Evolutionary conservation across 2,329 filamentous ascomycete species (phyloP).

Genomic region (Fusarium torulosum): DNA sequence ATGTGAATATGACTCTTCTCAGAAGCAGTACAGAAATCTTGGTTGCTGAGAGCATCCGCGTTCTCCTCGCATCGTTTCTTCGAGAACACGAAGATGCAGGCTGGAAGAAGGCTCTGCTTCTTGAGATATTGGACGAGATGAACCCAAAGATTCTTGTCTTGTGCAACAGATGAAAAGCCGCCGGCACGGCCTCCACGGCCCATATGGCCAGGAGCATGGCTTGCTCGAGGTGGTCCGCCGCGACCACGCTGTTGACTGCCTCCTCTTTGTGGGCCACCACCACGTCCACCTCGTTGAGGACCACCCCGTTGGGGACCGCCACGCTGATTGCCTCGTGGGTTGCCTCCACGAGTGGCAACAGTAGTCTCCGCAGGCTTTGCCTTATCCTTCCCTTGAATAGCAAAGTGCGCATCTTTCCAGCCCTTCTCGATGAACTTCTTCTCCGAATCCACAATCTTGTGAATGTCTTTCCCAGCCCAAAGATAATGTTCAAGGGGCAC

Average conservation of each 20-base stretch:
- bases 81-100: constrained; percentile 98
- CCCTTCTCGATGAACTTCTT: constrained; percentile 93
- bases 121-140: constrained; percentile 92
- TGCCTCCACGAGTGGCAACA: constrained; percentile 55
- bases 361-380: constrained; percentile 60
- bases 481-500: constrained; percentile 96
- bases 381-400: constrained; percentile 86
- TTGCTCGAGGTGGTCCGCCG: constrained; percentile 66
- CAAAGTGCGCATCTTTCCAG: constrained; percentile 93
- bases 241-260: constrained; percentile 65
- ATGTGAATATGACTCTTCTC: constrained; percentile 99
- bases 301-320: constrained; percentile 55
- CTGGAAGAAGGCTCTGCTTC: constrained; percentile 87
- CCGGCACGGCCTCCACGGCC: constrained; percentile 87
- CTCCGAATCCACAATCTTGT: constrained; percentile 94
- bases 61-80: constrained; percentile 98
- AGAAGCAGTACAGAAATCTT: constrained; percentile 91
- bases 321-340: constrained; percentile 53
- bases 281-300: constrained; percentile 61
- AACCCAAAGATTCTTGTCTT: constrained; percentile 97
- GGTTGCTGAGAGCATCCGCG: constrained; percentile 91
- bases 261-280: constrained; percentile 62
- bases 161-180: constrained; percentile 87
- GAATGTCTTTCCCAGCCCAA: constrained; percentile 92
- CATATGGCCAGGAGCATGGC: constrained; percentile 83